Base-by-base conservation (phyloP, 805 yeast species). In the Wickerhamiella hasegawae region DNA sequence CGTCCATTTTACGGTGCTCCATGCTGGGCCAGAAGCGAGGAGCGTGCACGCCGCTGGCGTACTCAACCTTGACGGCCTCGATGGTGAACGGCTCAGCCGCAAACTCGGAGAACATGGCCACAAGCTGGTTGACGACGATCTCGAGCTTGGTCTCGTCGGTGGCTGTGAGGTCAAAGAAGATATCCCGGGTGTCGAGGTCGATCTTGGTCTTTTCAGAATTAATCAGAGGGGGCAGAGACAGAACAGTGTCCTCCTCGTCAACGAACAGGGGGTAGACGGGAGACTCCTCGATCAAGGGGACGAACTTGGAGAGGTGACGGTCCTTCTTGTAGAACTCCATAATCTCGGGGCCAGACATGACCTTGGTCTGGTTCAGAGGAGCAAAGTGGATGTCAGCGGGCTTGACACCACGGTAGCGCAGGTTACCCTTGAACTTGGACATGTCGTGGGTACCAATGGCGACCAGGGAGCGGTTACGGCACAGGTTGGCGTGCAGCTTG, bases 401-500 rank as follows among this genome's bases (percentile, higher is more conserved):
- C 36, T 73, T 65, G 45, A 79, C 62, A 29, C 90, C 96, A 53
- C 77, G 82, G 64, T 83, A 90, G 37, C 82, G 71, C 63, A 90
- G 83, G 40, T 94, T 92, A 19, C 81, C 79, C 27, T 69, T 55
- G 45, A 87, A 61, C 32, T 78, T 71, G 56, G 82, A 93, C 42
- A 77, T 66, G 59, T 90, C 97, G 54, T 90, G 99, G 36, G 99
- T 90, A 51, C 99, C 99, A 69, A 87, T 84, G 34, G 98, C 97
- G 38, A 90, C 98, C 48, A 90, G 69, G 23, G 94, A 77, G 69
- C 99, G 81, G 61, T 87, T 81, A 66, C 99, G 87, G 61, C 98
- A 87, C 52, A 90, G 65, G 58, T 90, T 90, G 43, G 92, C 66
- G 63, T 90, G 99, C 46, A 90, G 68, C 60, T 90, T 90, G 59